Conservation (phyloP, 2,329 filamentous ascomycete genomes). For the Paraconiothyrium brasiliense region DNA sequence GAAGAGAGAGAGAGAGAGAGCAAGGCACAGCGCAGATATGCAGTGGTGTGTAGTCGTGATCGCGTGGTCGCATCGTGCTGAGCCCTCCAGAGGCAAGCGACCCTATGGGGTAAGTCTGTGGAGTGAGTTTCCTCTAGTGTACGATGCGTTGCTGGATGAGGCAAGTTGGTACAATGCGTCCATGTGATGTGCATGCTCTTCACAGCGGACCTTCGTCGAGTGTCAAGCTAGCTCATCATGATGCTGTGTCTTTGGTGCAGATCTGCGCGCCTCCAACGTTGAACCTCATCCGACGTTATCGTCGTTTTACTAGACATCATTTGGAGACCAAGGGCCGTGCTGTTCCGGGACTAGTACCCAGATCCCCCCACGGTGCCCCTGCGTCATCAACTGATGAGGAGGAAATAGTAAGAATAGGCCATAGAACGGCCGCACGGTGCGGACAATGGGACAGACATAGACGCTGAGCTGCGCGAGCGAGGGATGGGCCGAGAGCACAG, state of each 20-base stretch:
- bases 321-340: neutral
- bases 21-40: neutral
- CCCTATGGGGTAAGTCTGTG: neutral
- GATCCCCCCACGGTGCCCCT: neutral
- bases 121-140: neutral
- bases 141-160: neutral
- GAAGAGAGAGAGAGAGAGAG: neutral
- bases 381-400: neutral
- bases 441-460: neutral
- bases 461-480: constrained; percentile 4
- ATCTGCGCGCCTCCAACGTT: constrained; percentile 1
- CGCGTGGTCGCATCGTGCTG: neutral
- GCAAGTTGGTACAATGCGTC: neutral
- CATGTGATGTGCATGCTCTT: neutral
- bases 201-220: neutral
- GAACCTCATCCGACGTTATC: neutral
- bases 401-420: neutral
- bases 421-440: neutral
- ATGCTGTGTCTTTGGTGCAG: neutral
- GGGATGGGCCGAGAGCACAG: constrained; percentile 6
- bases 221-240: neutral
- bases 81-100: neutral
- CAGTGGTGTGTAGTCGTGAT: neutral
- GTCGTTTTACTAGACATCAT: neutral
- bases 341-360: neutral